Base-by-base conservation (phyloP, 169 alveolate genomes). In the Plasmodium falciparum region DNA sequence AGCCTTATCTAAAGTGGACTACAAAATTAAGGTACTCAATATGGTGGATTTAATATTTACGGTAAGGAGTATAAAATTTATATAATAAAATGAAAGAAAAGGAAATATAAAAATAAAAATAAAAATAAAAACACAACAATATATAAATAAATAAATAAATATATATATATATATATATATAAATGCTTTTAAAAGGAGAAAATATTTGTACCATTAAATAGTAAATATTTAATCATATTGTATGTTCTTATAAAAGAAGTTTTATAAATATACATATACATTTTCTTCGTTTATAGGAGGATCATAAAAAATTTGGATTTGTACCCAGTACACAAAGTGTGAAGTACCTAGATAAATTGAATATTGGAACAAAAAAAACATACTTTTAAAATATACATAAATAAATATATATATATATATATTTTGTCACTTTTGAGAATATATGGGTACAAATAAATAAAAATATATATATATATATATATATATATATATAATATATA, bases 21-120 rank as follows among this genome's bases (percentile, higher is more conserved):
- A 69, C 65, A 54, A 80, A 69, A 80, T 80, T 54, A 80, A 69
- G 52, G 90, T 80, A 22, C 56, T 80, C n/a, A 80, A 80, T 80
- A 67, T 80, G 43, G 73, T 80, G 33, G 85, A 80, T 52, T 22
- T 80, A 54, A 69, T 80, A 22, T 69, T 80, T 47, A 67, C 90
- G 72, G 90, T 80, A 69, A 67, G 63, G 12, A 26, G 1, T 54
- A 15, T 1, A 73, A 71, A 65, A 74, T 24, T 26, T 26, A n/a
- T 20, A 54, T 26, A 50, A 15, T 22, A 61, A 61, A 15, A 15
- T 5, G 20, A 63, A 5, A 11, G 7, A 33, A 3, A 33, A 33
- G 6, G 6, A 33, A 33, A 33, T 33, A 33, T 2, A 33, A 2
- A 12, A 54, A 72, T 13, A 71, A 12, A 12, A 54, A 72, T 13